These are phyloP conservation scores for Penicillium odoratum DNA, from an alignment of 495 filamentous ascomycete genomes.

Conservation along the genomic window DNA sequence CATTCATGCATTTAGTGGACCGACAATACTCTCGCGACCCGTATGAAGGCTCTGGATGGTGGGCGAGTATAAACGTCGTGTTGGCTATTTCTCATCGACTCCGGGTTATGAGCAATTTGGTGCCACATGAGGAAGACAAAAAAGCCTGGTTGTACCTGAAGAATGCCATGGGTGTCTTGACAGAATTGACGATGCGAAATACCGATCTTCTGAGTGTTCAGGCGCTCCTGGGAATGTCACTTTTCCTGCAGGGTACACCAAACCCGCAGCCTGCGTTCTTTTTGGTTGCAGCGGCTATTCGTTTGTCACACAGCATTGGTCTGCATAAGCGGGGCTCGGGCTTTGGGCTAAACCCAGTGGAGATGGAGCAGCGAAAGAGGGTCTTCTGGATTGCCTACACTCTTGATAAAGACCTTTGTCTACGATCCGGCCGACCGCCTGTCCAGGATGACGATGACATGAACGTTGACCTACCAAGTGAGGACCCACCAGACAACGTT, in stretches of 20 bases:
- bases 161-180: conserved; percentile 90
- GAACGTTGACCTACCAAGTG: conserved; percentile 93
- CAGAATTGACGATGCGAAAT: conserved; percentile 92
- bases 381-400: conserved; percentile 99
- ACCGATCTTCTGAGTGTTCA: conserved; percentile 97
- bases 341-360: conserved; percentile 85
- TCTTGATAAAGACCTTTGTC: conserved; percentile 92
- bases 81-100: conserved; percentile 89
- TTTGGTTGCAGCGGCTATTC: conserved; percentile 88
- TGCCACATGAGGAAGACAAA: conserved; percentile 84
- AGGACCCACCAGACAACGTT: conserved; percentile 86
- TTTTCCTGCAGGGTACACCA: conserved; percentile 94
- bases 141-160: conserved; percentile 95
- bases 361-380: conserved; percentile 92
- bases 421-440: conserved; percentile 88
- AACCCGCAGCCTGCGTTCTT: conserved; percentile 96
- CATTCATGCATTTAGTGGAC: conserved; percentile 95
- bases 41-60: conserved; percentile 97
- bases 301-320: conserved; percentile 90
- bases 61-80: conserved; percentile 93
- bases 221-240: conserved; percentile 89
- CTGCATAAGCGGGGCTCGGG: conserved; percentile 89
- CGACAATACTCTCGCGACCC: conserved; percentile 88
- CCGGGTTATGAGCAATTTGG: conserved; percentile 92
- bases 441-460: conserved; percentile 98